Percentiles rank a stretch among this genome's conserved stretches.
phyloP scores from a whole-genome alignment of 257 asterid genomes.

The Marsdenia floribunda region DNA sequence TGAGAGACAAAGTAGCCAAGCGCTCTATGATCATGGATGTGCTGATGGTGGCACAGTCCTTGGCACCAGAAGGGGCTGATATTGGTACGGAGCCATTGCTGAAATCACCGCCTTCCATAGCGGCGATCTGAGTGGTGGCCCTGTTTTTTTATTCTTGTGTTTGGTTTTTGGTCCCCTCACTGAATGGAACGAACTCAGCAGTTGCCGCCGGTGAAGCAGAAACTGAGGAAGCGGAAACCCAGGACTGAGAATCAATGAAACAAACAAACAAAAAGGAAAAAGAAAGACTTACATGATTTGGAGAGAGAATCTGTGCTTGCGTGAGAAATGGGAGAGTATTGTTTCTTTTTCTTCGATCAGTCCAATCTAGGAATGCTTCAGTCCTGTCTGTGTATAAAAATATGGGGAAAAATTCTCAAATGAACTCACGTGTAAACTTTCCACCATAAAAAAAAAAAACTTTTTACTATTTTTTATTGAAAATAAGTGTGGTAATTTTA shows the following conservation, averaged over 20 bases:
- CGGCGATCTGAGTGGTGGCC: slow-evolving; percentile 16
- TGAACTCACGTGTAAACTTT: too few species aligned
- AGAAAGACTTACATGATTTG: background rate
- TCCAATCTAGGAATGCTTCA: too few species aligned
- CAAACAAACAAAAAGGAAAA: background rate
- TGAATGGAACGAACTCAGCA: background rate
- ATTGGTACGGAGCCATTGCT: background rate
- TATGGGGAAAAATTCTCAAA: too few species aligned
- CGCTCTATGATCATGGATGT: slow-evolving; percentile 12
- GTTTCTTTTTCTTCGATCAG: background rate
- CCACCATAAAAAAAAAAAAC: too few species aligned
- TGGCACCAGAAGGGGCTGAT: background rate
- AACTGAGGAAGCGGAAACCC: background rate
- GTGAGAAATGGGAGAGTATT: background rate
- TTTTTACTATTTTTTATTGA: too few species aligned
- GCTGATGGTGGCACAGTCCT: background rate
- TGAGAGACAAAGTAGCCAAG: slow-evolving; percentile 29
- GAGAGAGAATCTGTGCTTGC: background rate
- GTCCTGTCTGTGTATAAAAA: too few species aligned
- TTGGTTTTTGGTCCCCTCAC: background rate
- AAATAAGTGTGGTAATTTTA: too few species aligned
- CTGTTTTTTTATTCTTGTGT: background rate
- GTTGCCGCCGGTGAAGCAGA: background rate
- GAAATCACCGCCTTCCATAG: slow-evolving; percentile 39
- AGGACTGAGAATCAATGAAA: background rate